phyloP scores from a whole-genome alignment of 2,329 filamentous ascomycete genomes.

The Cladophialophora immunda region DNA sequence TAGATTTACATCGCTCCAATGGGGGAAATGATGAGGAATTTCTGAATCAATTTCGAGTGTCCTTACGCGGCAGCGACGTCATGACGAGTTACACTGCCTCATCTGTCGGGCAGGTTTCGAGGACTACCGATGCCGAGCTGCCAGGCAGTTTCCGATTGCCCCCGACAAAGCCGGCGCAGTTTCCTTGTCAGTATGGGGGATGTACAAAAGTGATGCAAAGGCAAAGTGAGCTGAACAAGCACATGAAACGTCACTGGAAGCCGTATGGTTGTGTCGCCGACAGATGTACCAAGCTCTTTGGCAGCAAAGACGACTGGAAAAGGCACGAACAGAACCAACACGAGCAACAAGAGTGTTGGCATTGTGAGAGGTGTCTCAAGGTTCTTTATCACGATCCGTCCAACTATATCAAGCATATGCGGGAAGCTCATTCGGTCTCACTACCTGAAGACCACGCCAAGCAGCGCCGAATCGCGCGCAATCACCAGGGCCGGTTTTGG shows the following conservation, averaged over 20 bases:
- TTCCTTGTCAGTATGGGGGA: conserved; percentile 21
- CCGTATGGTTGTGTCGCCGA: conserved; percentile 84
- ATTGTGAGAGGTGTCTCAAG: conserved; percentile 59
- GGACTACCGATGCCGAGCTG: conserved; percentile 4
- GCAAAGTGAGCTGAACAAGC: conserved; percentile 69
- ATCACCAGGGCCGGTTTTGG: conserved; percentile 77
- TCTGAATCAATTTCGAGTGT: conserved; percentile 22
- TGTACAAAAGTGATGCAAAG: conserved; percentile 35
- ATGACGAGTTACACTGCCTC: conserved; percentile 26
- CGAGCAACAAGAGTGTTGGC: conserved; percentile 74
- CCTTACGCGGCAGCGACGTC: conserved; percentile 17
- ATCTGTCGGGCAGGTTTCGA: conserved; percentile 13
- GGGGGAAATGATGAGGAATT: conserved; percentile 27
- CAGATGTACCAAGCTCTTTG: conserved; percentile 76
- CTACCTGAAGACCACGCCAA: conserved; percentile 49
- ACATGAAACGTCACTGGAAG: conserved; percentile 79
- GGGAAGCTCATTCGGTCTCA: conserved; percentile 11
- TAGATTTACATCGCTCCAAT: conserved; percentile 22
- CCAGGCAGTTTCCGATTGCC: conserved; percentile 11
- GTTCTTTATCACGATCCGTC: conserved; percentile 36
- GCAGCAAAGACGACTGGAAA: conserved; percentile 96
- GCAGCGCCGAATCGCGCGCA: conserved; percentile 68
- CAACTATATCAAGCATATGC: conserved; percentile 65
- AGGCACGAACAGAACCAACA: conserved; percentile 87
- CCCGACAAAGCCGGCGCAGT: conserved; percentile 11